These are phyloP conservation scores for Taiozyma sp. DNA, from an alignment of 1,139 yeast species.

Conservation along the genomic window DNA sequence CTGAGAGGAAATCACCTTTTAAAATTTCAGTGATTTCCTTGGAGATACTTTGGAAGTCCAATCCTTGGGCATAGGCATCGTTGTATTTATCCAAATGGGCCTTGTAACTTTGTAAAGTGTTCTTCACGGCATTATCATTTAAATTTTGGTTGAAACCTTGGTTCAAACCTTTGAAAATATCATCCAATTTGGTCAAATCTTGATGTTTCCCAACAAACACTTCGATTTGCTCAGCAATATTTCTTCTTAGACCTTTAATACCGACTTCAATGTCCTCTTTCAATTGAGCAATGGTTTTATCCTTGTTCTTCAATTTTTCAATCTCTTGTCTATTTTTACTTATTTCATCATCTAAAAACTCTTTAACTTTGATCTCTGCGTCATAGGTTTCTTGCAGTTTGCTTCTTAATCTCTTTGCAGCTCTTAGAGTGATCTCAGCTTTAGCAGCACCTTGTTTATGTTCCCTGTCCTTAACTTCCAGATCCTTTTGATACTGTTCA, in stretches of 20 bases:
- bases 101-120: constrained; percentile 24
- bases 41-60: constrained; percentile 5
- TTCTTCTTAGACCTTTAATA: constrained; percentile 12
- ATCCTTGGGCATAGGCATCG: background rate
- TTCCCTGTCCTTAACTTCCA: constrained; percentile 21
- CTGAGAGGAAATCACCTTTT: background rate
- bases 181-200: constrained; percentile 22
- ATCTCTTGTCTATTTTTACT: constrained; percentile 13
- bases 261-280: constrained; percentile 15
- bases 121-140: constrained; percentile 33
- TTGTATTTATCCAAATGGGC: constrained; percentile 8
- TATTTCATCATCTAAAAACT: constrained; percentile 15
- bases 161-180: constrained; percentile 25
- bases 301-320: constrained; percentile 11
- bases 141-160: constrained; percentile 27
- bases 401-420: constrained; percentile 23
- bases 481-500: constrained; percentile 30
- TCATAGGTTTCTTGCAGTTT: constrained; percentile 23
- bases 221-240: constrained; percentile 18
- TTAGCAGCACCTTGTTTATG: constrained; percentile 18
- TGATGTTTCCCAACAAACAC: constrained; percentile 18
- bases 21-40: background rate
- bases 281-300: constrained; percentile 15
- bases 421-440: constrained; percentile 23
- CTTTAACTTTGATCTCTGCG: constrained; percentile 9